Evolutionary conservation across 1,139 yeast species (phyloP).

Genomic region (Geotrichum macrosporum): DNA sequence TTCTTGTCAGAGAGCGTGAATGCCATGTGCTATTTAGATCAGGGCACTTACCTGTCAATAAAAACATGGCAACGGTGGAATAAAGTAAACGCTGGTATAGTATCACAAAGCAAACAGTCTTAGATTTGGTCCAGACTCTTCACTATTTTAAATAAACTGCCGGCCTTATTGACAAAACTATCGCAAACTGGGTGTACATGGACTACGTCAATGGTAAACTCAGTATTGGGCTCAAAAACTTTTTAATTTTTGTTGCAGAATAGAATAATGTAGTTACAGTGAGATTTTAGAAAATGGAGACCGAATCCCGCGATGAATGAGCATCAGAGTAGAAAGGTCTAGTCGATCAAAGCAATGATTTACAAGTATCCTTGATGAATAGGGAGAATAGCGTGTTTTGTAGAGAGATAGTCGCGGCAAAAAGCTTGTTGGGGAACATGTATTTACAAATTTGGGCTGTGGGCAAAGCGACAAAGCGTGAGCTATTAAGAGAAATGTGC

Average conservation of each 20-base stretch:
- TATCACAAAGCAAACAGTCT: slow-evolving; percentile 15
- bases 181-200: slow-evolving; percentile 1
- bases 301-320: too few species aligned
- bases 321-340: background rate
- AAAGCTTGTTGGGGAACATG: background rate
- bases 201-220: slow-evolving; percentile 4
- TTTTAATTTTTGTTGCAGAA: too few species aligned
- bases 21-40: too few species aligned
- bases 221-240: background rate
- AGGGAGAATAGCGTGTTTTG: background rate
- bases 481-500: background rate
- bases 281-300: too few species aligned
- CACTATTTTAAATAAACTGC: slow-evolving; percentile 5
- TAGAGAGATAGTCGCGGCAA: background rate
- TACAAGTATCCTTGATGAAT: slow-evolving; percentile 8
- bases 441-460: background rate
- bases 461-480: background rate
- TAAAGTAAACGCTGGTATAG: slow-evolving; percentile 6
- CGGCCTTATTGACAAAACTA: background rate
- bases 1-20: too few species aligned
- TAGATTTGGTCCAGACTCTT: background rate
- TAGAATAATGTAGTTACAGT: too few species aligned
- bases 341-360: slow-evolving; percentile 2
- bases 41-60: slow-evolving; percentile 1
- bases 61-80: slow-evolving; percentile 17